Evolutionary conservation across 2,329 filamentous ascomycete species (phyloP).

Genomic region (Hymenoscyphus fraxineus): DNA sequence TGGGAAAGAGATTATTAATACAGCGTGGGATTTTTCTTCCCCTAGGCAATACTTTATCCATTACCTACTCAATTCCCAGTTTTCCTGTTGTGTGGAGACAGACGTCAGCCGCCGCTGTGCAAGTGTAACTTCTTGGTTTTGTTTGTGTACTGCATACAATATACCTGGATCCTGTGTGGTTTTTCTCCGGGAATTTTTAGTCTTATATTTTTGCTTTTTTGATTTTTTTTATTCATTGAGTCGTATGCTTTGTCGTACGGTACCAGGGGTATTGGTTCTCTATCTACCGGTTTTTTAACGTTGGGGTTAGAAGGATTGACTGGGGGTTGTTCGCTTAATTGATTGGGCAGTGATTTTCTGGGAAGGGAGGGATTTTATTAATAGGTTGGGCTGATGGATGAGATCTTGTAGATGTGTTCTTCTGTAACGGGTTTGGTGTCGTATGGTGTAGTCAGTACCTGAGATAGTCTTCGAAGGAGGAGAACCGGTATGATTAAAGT

Average conservation of each 20-base stretch:
- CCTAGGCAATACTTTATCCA: not conserved
- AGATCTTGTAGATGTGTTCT: no score
- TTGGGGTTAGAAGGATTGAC: not conserved
- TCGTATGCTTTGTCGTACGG: not conserved
- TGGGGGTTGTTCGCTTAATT: not conserved
- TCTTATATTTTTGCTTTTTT: no score
- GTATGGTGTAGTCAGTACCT: no score
- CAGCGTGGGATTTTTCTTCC: not conserved
- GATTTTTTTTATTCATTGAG: no score
- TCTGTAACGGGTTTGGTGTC: no score
- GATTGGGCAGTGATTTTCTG: not conserved
- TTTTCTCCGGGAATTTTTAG: no score
- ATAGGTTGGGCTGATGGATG: no score
- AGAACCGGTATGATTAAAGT: no score
- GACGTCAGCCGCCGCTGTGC: not conserved
- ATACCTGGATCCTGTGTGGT: no score
- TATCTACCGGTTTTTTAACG: not conserved
- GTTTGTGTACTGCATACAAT: not conserved
- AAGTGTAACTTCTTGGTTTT: not conserved
- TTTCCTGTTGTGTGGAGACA: not conserved
- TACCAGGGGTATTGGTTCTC: not conserved
- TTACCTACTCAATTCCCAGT: not conserved
- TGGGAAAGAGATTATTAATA: not conserved
- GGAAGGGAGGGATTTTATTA: not conserved
- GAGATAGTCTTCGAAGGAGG: no score